A percentile compares a stretch with the other conserved stretches of the same genome.
Conservation (phyloP, 495 filamentous ascomycete species). For the Talaromyces proteolyticus region DNA sequence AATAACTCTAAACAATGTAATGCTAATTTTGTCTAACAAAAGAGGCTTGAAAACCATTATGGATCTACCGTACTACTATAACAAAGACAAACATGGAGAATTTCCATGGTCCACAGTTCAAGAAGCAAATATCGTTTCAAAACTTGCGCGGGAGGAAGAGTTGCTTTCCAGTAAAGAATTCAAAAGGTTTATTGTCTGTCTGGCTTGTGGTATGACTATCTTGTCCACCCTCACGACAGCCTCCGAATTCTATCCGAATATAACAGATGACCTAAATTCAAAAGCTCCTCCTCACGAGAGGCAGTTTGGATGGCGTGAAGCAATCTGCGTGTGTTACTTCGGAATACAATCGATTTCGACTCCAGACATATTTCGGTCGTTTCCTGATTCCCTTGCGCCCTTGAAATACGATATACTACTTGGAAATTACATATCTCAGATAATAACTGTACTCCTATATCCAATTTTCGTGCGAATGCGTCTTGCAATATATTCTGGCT, state of each 20-base stretch:
- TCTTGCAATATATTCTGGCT: neutral
- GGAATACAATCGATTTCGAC: neutral
- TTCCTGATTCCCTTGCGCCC: neutral
- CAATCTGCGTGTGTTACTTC: neutral
- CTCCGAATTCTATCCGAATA: neutral
- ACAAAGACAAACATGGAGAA: neutral
- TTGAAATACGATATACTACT: neutral
- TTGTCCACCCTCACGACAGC: neutral
- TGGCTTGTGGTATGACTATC: neutral
- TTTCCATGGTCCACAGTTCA: neutral
- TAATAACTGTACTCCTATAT: neutral
- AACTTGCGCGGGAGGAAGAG: neutral
- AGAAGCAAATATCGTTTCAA: neutral
- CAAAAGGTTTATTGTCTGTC: neutral
- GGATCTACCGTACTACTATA: neutral
- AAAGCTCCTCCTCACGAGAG: neutral
- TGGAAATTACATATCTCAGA: neutral
- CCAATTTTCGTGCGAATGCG: neutral
- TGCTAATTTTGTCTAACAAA: neutral
- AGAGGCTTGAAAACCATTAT: neutral
- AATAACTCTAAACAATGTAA: neutral
- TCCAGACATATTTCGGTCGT: neutral
- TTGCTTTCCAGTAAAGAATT: neutral
- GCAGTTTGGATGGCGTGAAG: neutral
- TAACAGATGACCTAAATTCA: neutral